Evolutionary conservation across 2,329 filamentous ascomycete genomes (phyloP), one percentile per base, ranked within the genome.

Genomic region (Cordyceps farinosa): DNA sequence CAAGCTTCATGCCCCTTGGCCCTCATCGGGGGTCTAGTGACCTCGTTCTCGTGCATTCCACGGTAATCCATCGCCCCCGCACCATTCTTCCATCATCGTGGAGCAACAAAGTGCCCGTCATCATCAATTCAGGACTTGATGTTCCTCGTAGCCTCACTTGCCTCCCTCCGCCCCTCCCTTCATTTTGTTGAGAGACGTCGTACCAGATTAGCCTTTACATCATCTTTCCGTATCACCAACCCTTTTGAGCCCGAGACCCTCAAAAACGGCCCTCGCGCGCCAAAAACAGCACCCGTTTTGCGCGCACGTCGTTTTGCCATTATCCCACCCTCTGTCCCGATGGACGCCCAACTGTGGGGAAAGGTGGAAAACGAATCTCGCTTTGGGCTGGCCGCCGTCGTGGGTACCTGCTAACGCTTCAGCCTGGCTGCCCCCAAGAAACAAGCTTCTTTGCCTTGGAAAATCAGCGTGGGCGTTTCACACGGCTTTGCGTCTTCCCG

Each of bases 281-380:
- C 22, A 22, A 22, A 22, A 22, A 22, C 22, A 22, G 22, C 22
- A 22, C 22, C 22, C 22, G 22, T 22, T 22, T 22, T 22, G 22
- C 22, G 22, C 22, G 22, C 22, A 22, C 22, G 11, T 10, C 9
- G 36, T 38, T 34, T 34, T 38, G 9, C 36, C 36, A 38, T 38
- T 10, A 38, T 10, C 3, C 10, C 51, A 34, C 29, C 34, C 10
- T 56, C 34, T 30, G 22, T 47, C 45, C 34, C 36, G 45, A 45
- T 61, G 48, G 48, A 61, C 52, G 57, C 57, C 57, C 57, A 61
- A 61, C 57, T 61, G 57, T 61, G 57, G 57, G 57, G 57, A 52
- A 59, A n/a, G 3, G 9, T 22, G 55, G 32, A 53, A 61, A 53
- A 52, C 22, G 36, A 22, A 61, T 61, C 47, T 61, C 34, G 57